Evolutionary conservation across 257 asterid species (phyloP).

Genomic region (Solanum infundibuliforme): DNA sequence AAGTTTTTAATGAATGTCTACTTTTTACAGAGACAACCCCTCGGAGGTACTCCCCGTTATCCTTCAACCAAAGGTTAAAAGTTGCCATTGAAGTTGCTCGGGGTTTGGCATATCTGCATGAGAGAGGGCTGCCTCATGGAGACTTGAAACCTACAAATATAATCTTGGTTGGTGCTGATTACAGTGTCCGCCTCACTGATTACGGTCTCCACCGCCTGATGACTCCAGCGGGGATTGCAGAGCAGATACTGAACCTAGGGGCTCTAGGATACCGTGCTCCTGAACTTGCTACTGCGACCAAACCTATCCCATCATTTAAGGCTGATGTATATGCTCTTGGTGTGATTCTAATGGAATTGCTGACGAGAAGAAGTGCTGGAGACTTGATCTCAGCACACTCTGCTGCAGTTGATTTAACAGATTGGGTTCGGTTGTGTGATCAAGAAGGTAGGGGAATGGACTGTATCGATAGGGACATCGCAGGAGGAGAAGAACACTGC

Average conservation of each 20-base stretch:
- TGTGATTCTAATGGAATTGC: constrained; percentile 83
- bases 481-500: constrained; percentile 67
- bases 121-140: constrained; percentile 82
- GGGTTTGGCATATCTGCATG: constrained; percentile 68
- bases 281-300: constrained; percentile 60
- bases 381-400: constrained; percentile 91
- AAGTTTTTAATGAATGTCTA: neutral
- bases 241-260: constrained; percentile 81
- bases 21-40: constrained; percentile 77
- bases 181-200: constrained; percentile 55
- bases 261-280: constrained; percentile 95
- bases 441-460: constrained; percentile 88
- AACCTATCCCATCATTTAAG: constrained; percentile 63
- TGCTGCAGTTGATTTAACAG: constrained; percentile 93
- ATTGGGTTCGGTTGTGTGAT: constrained; percentile 85
- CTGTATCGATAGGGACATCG: constrained; percentile 79
- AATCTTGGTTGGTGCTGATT: constrained; percentile 49
- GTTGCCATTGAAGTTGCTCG: constrained; percentile 77
- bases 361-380: constrained; percentile 95
- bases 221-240: constrained; percentile 83
- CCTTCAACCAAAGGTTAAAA: constrained; percentile 70
- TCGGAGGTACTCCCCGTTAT: constrained; percentile 67
- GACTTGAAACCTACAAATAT: constrained; percentile 91
- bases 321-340: constrained; percentile 95
- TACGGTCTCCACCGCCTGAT: constrained; percentile 91